These are phyloP conservation scores for Cryptosporidium sp. DNA, from an alignment of 169 alveolate species.

Conservation along the genomic window DNA sequence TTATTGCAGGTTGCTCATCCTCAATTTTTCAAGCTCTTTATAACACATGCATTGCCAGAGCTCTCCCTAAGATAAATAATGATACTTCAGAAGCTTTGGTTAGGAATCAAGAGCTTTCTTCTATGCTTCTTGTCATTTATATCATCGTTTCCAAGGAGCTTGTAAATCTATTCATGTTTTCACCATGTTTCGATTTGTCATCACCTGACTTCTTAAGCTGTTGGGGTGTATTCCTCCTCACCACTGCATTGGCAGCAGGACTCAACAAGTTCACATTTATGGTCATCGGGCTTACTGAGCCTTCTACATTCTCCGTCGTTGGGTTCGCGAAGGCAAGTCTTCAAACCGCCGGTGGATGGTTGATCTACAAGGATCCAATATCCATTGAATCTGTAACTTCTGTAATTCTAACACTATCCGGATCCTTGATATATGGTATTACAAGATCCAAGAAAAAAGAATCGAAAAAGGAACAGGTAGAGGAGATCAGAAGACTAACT, in stretches of 20 bases:
- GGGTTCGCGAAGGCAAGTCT: slow-evolving; percentile 60
- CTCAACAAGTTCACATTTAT: slow-evolving; percentile 67
- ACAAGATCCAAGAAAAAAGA: slow-evolving; percentile 42
- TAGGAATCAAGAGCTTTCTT: slow-evolving; percentile 68
- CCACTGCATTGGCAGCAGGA: slow-evolving; percentile 71
- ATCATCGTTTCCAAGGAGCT: slow-evolving; percentile 54
- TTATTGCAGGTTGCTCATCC: slow-evolving; percentile 61
- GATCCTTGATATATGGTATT: slow-evolving; percentile 66
- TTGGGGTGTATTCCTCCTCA: slow-evolving; percentile 36
- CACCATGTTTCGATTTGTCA: slow-evolving; percentile 60
- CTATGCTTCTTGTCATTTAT: slow-evolving; percentile 20
- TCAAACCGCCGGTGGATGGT: slow-evolving; percentile 72
- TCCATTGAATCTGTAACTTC: slow-evolving; percentile 34
- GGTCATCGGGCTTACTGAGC: slow-evolving; percentile 73
- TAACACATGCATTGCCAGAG: slow-evolving; percentile 65
- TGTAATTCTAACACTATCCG: slow-evolving; percentile 54
- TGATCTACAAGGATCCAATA: slow-evolving; percentile 61
- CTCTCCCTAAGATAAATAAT: slow-evolving; percentile 54
- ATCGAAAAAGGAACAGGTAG: slow-evolving; percentile 37
- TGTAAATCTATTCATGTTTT: slow-evolving; percentile 21
- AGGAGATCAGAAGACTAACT: slow-evolving; percentile 62
- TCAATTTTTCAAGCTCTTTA: slow-evolving; percentile 69
- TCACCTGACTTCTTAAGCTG: slow-evolving; percentile 44
- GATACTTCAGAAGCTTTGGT: slow-evolving; percentile 69
- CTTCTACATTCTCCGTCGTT: slow-evolving; percentile 70